These are phyloP conservation scores for Suhomyces yuchorum DNA, from an alignment of 1,139 yeast genomes.

Conservation along the genomic window DNA sequence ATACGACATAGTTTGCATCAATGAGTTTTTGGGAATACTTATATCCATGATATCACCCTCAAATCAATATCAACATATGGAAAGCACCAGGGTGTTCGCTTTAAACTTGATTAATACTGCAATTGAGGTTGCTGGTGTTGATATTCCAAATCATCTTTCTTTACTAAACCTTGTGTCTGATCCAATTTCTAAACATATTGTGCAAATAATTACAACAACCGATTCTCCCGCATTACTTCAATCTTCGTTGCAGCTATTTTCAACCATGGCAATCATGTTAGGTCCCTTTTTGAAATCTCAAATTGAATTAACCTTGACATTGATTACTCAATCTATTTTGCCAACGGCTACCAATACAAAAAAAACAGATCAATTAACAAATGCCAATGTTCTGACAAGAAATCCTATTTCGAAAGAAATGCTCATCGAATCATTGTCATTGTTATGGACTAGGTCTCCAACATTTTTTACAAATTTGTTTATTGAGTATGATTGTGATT, in stretches of 20 bases:
- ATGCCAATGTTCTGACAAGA: constrained; percentile 29
- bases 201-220: constrained; percentile 73
- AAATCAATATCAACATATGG: constrained; percentile 83
- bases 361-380: constrained; percentile 24
- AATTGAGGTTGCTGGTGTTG: constrained; percentile 77
- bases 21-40: constrained; percentile 70
- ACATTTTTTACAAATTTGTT: constrained; percentile 74
- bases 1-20: constrained; percentile 67
- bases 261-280: constrained; percentile 63
- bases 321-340: constrained; percentile 57
- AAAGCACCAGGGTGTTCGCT: constrained; percentile 83
- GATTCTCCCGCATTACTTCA: constrained; percentile 71
- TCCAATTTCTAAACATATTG: constrained; percentile 77
- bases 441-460: constrained; percentile 83
- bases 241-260: constrained; percentile 73
- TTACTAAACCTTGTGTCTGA: constrained; percentile 72
- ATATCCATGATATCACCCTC: constrained; percentile 85
- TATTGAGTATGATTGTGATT: constrained; percentile 87
- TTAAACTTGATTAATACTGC: constrained; percentile 74
- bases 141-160: constrained; percentile 65
- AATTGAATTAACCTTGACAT: constrained; percentile 62
- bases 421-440: constrained; percentile 79
- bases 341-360: constrained; percentile 32
- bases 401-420: constrained; percentile 62
- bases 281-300: constrained; percentile 64